These are phyloP conservation scores for Lecanosticta acicola DNA, from an alignment of 2,329 filamentous ascomycete species.

Conservation along the genomic window DNA sequence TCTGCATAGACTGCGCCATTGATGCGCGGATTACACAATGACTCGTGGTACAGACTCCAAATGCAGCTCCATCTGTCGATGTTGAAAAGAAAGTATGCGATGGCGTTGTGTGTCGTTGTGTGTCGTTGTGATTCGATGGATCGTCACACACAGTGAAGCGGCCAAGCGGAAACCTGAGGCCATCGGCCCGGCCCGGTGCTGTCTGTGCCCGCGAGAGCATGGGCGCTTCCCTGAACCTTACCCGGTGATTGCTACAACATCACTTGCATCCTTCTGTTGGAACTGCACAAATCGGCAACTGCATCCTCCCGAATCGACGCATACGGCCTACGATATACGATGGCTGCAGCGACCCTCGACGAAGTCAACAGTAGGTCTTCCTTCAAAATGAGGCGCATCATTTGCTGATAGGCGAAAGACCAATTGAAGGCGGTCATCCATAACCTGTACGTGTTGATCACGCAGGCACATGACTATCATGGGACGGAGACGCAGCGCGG, in stretches of 20 bases:
- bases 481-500: conserved; percentile 52
- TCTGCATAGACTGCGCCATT: neutral
- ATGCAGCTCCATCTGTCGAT: neutral
- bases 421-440: conserved; percentile 58
- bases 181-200: neutral
- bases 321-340: too few species aligned
- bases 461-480: conserved; percentile 57
- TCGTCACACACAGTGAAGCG: too few species aligned
- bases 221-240: neutral
- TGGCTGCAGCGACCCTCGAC: conserved; percentile 29
- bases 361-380: conserved; percentile 28
- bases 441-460: conserved; percentile 54
- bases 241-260: neutral
- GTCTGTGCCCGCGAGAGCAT: neutral
- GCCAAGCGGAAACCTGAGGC: too few species aligned
- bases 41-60: neutral
- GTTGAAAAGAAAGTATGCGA: neutral
- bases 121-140: neutral
- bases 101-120: neutral
- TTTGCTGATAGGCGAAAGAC: conserved; percentile 31
- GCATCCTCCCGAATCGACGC: neutral
- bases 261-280: neutral
- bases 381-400: neutral
- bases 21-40: neutral
- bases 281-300: neutral